Percentiles rank a stretch among this genome's conserved stretches.
Conservation (phyloP, 2,329 filamentous ascomycete species). For the Aspergillus transmontanensis region DNA sequence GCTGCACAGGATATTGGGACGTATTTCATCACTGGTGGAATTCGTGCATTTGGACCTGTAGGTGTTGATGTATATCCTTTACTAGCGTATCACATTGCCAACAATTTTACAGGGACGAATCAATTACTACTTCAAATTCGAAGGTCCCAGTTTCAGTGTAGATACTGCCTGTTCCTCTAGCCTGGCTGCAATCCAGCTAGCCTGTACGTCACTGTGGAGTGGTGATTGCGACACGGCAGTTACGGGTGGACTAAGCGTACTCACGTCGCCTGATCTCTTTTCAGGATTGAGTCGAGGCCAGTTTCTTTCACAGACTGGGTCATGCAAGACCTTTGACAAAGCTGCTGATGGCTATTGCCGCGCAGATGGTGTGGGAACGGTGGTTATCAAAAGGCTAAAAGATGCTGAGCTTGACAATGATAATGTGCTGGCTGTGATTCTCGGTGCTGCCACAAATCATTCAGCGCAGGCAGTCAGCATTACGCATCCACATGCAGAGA, state of each 20-base stretch:
- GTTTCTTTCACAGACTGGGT: conserved; percentile 39
- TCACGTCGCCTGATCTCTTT: conserved; percentile 79
- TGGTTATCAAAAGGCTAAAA: conserved; percentile 55
- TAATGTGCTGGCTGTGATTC: conserved; percentile 47
- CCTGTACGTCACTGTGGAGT: conserved; percentile 70
- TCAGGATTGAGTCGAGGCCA: conserved; percentile 64
- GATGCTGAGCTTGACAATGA: conserved; percentile 55
- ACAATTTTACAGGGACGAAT: conserved; percentile 52
- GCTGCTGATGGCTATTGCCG: too few species aligned
- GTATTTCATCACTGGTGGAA: conserved; percentile 65
- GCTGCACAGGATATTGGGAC: conserved; percentile 69
- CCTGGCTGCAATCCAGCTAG: conserved; percentile 69
- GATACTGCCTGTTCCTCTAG: conserved; percentile 70
- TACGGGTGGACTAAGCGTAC: conserved; percentile 70
- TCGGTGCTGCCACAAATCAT: conserved; percentile 47
- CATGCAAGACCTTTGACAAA: conserved; percentile 46
- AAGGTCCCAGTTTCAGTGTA: conserved; percentile 68
- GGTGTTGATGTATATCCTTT: too few species aligned
- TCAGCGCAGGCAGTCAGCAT: conserved; percentile 50
- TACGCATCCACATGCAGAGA: conserved; percentile 44
- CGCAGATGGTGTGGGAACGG: conserved; percentile 49
- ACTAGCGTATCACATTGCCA: too few species aligned
- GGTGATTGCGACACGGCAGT: conserved; percentile 79
- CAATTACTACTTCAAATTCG: conserved; percentile 76
- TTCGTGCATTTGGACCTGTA: conserved; percentile 59